Base-by-base conservation (phyloP, 106 monocot genomes). In the Acorus gramineus region DNA sequence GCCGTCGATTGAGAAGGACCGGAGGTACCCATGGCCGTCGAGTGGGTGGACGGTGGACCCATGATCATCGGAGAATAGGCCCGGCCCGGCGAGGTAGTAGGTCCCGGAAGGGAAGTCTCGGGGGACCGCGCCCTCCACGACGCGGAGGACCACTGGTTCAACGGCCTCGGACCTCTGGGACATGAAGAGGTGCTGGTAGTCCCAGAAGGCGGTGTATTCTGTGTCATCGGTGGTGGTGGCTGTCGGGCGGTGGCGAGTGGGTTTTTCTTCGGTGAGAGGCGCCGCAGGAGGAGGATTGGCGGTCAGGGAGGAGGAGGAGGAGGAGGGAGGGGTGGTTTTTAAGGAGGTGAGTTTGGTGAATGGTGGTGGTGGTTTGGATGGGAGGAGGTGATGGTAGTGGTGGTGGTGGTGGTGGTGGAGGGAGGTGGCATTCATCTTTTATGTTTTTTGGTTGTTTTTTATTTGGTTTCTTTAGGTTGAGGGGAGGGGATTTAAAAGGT, bases 1-100 rank as follows among this genome's bases (percentile, higher is more conserved):
- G 53, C 11, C 42, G n/a, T 8, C 47, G 82, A 95, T 85, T 8
- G 71, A 61, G 74, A 95, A 95, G 8, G 90, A 61, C 8, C 95
- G 86, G 46, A 95, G 87, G 70, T 95, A 95, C 4, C 90, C 95
- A 66, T 95, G 94, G 8, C 94, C 94, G 66, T 95, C 94, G 11
- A 95, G 82, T 5, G 94, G 94, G 76, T 90, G 81, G 49, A 95
- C 80, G 14, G 79, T 90, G 4, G 87, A 90, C 3, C 95, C 95
- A 71, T 87, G 76, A 60, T 95, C 95, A 54, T 95, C 95, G 63
- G 81, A 46, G 80, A 95, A 87, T 57, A 95, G 44, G 8, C 90
- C 94, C 0, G 94, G 94, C 0, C 94, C 94, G n/a, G 72, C 54
- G 2, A 87, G 77, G 63, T 82, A 87, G 72, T 87, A 87, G 8